Percentiles rank a stretch among this genome's conserved stretches.
These are phyloP conservation scores for Asclepias syriaca DNA, from an alignment of 257 asterid genomes.

Conservation along the genomic window DNA sequence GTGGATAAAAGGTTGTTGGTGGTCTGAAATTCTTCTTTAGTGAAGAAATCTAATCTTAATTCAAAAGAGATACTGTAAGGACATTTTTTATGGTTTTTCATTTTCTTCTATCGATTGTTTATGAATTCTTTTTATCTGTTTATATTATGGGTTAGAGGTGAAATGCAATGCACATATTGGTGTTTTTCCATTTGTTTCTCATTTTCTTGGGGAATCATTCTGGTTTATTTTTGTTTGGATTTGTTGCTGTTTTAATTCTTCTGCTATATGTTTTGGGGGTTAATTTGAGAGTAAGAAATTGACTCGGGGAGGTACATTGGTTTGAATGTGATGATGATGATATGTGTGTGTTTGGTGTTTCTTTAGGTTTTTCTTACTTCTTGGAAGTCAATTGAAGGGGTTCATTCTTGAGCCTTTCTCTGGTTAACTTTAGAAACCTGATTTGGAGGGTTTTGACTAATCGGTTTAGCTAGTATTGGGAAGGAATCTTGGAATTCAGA, in stretches of 20 bases:
- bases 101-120: no score
- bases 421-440: no score
- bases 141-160: no score
- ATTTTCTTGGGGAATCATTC: neutral
- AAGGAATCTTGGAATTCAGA: no score
- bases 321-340: neutral
- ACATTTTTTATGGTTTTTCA: neutral
- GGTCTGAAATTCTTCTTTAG: conserved; percentile 5
- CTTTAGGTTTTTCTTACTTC: neutral
- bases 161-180: no score
- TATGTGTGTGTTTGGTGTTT: neutral
- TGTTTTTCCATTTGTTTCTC: no score
- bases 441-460: no score
- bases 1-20: neutral
- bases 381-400: neutral
- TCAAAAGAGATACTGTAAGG: neutral
- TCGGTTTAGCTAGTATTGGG: no score
- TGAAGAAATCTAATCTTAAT: conserved; percentile 10
- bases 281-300: neutral
- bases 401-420: neutral
- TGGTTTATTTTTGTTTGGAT: neutral
- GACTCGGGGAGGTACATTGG: neutral
- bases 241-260: no score
- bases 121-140: neutral
- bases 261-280: neutral